Evolutionary conservation across 2,329 filamentous ascomycete species (phyloP), one percentile per base, ranked within the genome.

Genomic region (Torrubiella hemipterigena): DNA sequence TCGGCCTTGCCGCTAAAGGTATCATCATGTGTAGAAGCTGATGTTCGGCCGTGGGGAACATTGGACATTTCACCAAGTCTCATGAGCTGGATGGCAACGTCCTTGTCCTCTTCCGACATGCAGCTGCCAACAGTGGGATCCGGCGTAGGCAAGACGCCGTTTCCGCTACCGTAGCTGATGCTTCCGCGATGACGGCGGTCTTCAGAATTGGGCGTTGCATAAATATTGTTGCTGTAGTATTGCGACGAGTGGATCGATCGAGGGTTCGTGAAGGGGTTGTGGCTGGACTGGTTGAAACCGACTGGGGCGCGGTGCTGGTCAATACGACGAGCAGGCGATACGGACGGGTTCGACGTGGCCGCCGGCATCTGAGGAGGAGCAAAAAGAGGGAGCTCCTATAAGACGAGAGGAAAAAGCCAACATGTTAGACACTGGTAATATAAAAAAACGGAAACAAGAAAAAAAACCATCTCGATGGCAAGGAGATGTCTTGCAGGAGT

Each of bases 91-190:
- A 95, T 79, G 35, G 91, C 91, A 39, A 96, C 91, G 57, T 98
- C 91, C 50, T 79, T 79, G 44, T 79, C 74, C 56, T 98, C 91
- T 52, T 98, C 91, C 11, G 89, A 96, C 55, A 98, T 89, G 55
- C 85, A 93, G 58, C 89, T 96, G 33, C 84, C 84, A 45, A 96
- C 82, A 10, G 91, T 98, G n/a, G 89, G 89, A 47, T 96, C 91
- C 17, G 91, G 91, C 3, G 91, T 98, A 14, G 87, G 87, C 40
- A 95, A 65, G 43, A 93, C 73, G 33, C 77, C 52, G 23, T 61
- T 56, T 41, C 52, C 54, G 41, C 59, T 56, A 21, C 67, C 61
- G 41, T 72, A 71, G 36, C 65, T 67, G 38, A 72, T 65, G 48
- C 74, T 76, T 33, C 73, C 71, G 36, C 81, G 77, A 43, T 77